These are phyloP conservation scores for Phascolomyces articulosus DNA, from an alignment of 371 early-diverging fungal species.

Conservation along the genomic window DNA sequence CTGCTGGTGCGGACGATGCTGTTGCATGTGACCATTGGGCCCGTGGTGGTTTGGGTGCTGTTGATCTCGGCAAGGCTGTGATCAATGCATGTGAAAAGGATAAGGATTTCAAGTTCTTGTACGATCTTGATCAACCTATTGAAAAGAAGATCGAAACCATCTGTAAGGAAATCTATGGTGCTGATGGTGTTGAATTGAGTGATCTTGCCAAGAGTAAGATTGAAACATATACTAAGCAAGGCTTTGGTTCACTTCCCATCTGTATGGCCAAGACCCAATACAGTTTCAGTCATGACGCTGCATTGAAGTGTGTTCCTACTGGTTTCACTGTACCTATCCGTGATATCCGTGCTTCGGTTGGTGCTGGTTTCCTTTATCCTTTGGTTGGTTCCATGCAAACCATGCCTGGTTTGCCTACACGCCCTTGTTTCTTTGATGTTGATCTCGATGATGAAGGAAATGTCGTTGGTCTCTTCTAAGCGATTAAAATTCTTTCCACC, in stretches of 20 bases:
- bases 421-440: constrained; percentile 96
- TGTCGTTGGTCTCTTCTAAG: constrained; percentile 86
- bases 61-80: constrained; percentile 87
- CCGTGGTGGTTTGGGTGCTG: constrained; percentile 89
- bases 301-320: constrained; percentile 89
- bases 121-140: constrained; percentile 76
- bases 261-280: constrained; percentile 99
- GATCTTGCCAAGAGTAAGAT: constrained; percentile 84
- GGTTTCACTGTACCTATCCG: constrained; percentile 93
- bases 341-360: constrained; percentile 83
- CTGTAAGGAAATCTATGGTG: constrained; percentile 93
- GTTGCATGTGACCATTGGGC: constrained; percentile 92
- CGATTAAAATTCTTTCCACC: too few relatives aligned
- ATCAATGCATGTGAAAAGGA: constrained; percentile 72
- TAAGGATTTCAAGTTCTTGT: constrained; percentile 81
- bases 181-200: constrained; percentile 83
- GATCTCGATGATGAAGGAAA: constrained; percentile 91
- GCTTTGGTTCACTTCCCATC: constrained; percentile 86
- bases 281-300: constrained; percentile 89
- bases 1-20: constrained; percentile 89
- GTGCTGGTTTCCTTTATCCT: constrained; percentile 98
- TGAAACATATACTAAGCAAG: constrained; percentile 79
- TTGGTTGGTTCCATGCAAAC: constrained; percentile 96
- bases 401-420: constrained; percentile 98
- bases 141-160: constrained; percentile 91